Base-by-base conservation (phyloP, 1,139 yeast genomes). In the Yamadazyma friedrichii region DNA sequence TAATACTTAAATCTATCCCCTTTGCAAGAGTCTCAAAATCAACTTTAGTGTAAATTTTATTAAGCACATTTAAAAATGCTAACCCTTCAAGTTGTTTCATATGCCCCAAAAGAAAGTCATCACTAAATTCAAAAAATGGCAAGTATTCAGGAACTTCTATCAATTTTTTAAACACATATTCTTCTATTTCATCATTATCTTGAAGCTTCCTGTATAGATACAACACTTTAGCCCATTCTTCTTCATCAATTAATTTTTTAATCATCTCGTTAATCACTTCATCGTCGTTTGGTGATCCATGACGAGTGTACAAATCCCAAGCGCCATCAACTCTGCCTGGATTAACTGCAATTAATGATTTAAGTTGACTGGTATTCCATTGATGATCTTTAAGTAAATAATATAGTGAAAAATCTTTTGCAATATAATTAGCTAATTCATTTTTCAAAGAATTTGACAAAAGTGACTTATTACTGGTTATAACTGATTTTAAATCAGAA, bases 241-340 rank as follows among this genome's bases (percentile, higher is more conserved):
- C 65, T 0, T 65, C 67, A 9, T 48, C 44, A 31, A 63, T 38
- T 2, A 65, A 50, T 9, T 46, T 44, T 1, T 48, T 41, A 3
- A 58, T 45, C 26, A 64, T 45, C 6, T 34, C 35, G 10, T 28
- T 15, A 15, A 35, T 31, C 3, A 40, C 3, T 6, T 24, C 35
- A 29, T 31, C 38, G 15, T 35, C 33, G 2, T 3, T 24, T 11
- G 32, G 30, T n/a, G 29, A 9, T 6, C 30, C 34, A 40, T 67
- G 67, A 35, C 58, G 58, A 24, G 55, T 47, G 38, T 58, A 59
- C 31, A 72, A 51, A 15, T 70, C 74, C 58, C 62, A 56, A 26
- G 70, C 55, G 22, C 55, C 48, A 42, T 58, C 61, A 1, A 67
- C 76, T 42, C 78, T 51, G 15, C 74, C 76, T 0, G 76, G 76